Evolutionary conservation across 306 rosid species (phyloP), one percentile per base, ranked within the genome.

Genomic region (Cicer bijugum): DNA sequence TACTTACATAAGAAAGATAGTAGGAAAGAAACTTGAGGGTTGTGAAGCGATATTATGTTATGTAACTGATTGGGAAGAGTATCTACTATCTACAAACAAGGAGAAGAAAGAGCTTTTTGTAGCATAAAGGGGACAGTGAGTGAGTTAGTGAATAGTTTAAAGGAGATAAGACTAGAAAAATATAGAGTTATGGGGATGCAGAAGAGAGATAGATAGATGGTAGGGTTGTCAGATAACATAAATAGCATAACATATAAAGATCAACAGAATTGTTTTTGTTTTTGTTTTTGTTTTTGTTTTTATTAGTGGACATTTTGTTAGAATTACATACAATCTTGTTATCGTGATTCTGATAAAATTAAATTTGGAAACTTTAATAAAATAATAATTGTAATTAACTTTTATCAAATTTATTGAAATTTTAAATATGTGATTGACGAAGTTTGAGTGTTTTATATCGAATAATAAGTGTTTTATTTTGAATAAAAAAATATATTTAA

Each of bases 121-220:
- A 73, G 76, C 76, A 77, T 75, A 79, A 75, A 56, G 79, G 76
- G 76, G n/a, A 57, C 15, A 33, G 11, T 11, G 66, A 74, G 78
- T 42, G 52, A 64, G 65, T 72, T 74, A 77, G 80, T 69, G 74
- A 77, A 75, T 45, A 76, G 60, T 40, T 48, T 79, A 84, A 83
- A 76, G 78, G 79, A 82, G 79, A 83, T 83, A 80, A 84, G 88
- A 75, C 79, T 51, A 74, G 82, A 77, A 61, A 63, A 45, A 72
- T 51, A 51, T 63, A 45, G 7, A 35, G 8, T 33, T 59, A 12
- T 59, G 42, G 43, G 65, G 35, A 59, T 33, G 66, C 44, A 59
- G 66, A 59, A 33, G 19, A 59, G 66, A 2, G 66, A 33, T 33
- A 43, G 66, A 28, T 4, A 28, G 12, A 59, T 59, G 66, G 66